Base-by-base conservation (phyloP, 1,139 yeast genomes). In the Kazachstania sp. region DNA sequence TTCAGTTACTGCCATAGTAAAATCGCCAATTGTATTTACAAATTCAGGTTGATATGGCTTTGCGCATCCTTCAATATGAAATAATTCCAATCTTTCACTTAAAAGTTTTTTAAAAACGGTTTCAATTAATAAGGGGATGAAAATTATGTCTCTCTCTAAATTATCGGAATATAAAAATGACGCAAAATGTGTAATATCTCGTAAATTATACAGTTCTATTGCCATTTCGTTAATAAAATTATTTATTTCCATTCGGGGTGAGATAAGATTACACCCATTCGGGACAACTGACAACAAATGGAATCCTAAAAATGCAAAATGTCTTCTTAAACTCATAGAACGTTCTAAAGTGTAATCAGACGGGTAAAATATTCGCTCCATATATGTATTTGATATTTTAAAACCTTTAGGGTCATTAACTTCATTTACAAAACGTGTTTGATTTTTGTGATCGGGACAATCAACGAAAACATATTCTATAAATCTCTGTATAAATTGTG, bases 391-490 rank as follows among this genome's bases (percentile, higher is more conserved):
- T 7, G 54, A 50, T 9, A 59, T 51, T 6, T 60, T 57, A 45
- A 56, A 53, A n/a, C 53, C 45, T 23, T 37, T 29, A 18, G 37
- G 9, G 48, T 48, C 11, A 38, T 49, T 19, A 43, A 44, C 19
- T 28, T 36, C 35, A 39, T 39, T 39, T 13, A 39, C 23, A 16
- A 40, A 38, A 26, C 38, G 44, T 9, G 40, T 46, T 39, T 11
- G 44, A 29, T 12, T n/a, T 37, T 26, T 44, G 48, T 48, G 16
- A 40, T 39, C 42, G 18, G 53, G 52, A 44, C 64, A 57, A 15
- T 54, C 54, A 18, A 59, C 48, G 40, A 63, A 60, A 9, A 61
- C 44, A 41, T 54, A 52, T 42, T 59, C 61, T 36, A 55, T 52
- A 31, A 61, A 52, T 26, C 51, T 44, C 11, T 37, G 37, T 1